These are phyloP conservation scores for Venturia aucupariae DNA, from an alignment of 2,329 filamentous ascomycete genomes.

Conservation along the genomic window DNA sequence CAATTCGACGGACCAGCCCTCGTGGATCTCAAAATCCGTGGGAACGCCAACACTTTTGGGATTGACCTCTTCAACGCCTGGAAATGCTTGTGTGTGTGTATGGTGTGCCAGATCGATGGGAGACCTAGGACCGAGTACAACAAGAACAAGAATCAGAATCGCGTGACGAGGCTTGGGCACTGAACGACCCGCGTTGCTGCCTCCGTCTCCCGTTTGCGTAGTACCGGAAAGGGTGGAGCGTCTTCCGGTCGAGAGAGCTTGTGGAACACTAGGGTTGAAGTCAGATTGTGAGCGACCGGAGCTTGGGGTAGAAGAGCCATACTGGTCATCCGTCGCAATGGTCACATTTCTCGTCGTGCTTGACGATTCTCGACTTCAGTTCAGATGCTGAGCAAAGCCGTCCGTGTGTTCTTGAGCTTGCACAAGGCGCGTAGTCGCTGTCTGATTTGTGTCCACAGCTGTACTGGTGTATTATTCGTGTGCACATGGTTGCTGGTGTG, in stretches of 20 bases:
- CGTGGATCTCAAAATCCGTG: neutral
- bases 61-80: slow-evolving; percentile 29
- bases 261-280: slow-evolving; percentile 22
- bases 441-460: slow-evolving; percentile 36
- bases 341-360: slow-evolving; percentile 40
- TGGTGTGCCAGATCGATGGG: slow-evolving; percentile 18
- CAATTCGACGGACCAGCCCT: slow-evolving; percentile 17
- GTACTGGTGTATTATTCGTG: slow-evolving; percentile 38
- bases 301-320: slow-evolving; percentile 17
- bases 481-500: slow-evolving; percentile 33
- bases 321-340: slow-evolving; percentile 36
- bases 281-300: neutral
- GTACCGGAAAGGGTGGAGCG: slow-evolving; percentile 25
- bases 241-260: slow-evolving; percentile 25
- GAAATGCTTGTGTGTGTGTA: slow-evolving; percentile 27
- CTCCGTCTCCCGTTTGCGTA: slow-evolving; percentile 22
- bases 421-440: slow-evolving; percentile 35
- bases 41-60: slow-evolving; percentile 31
- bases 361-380: slow-evolving; percentile 35
- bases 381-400: slow-evolving; percentile 28
- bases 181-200: slow-evolving; percentile 22
- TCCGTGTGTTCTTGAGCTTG: slow-evolving; percentile 30
- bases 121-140: slow-evolving; percentile 9
- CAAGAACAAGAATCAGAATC: slow-evolving; percentile 20
- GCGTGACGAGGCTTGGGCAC: slow-evolving; percentile 20